Evolutionary conservation across 106 monocot species (phyloP).

Genomic region (Narthecium ossifragum): DNA sequence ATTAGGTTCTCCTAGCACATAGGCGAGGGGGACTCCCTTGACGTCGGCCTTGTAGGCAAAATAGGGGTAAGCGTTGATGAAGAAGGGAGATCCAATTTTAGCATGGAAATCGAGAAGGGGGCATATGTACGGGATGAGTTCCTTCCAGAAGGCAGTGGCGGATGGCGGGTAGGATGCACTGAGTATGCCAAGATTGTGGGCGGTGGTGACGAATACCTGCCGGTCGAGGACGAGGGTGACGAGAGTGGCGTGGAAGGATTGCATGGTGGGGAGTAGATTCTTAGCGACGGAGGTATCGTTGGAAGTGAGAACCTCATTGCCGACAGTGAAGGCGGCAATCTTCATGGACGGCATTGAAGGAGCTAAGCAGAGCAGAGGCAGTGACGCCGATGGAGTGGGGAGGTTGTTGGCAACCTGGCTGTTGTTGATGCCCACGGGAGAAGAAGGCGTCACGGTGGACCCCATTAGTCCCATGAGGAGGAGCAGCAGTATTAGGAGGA

Average conservation of each 20-base stretch:
- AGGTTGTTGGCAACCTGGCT: constrained; percentile 3
- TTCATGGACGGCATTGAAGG: constrained; percentile 9
- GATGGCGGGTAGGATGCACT: not conserved
- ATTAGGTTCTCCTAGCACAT: constrained; percentile 1
- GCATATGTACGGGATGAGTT: constrained; percentile 5
- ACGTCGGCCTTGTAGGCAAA: constrained; percentile 8
- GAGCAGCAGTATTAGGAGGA: not conserved
- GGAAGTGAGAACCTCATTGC: constrained; percentile 1
- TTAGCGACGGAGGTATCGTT: not conserved
- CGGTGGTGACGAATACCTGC: not conserved
- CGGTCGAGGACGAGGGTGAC: constrained; percentile 2
- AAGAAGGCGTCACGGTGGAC: not conserved
- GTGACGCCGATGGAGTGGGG: not conserved
- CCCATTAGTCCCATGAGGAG: not conserved
- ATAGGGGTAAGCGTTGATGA: constrained; percentile 11
- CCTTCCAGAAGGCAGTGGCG: not conserved
- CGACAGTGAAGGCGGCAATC: constrained; percentile 10
- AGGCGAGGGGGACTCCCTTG: not conserved
- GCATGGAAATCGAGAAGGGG: constrained; percentile 10
- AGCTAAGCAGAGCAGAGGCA: not conserved
- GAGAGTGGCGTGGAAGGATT: constrained; percentile 1
- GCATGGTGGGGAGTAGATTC: constrained; percentile 5
- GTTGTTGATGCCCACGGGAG: constrained; percentile 6
- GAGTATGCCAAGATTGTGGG: constrained; percentile 4
- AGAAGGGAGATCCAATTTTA: constrained; percentile 1